Percentiles rank a stretch among this genome's conserved stretches.
Conservation (phyloP, 495 filamentous ascomycete species). For the Annulohypoxylon stygium region DNA sequence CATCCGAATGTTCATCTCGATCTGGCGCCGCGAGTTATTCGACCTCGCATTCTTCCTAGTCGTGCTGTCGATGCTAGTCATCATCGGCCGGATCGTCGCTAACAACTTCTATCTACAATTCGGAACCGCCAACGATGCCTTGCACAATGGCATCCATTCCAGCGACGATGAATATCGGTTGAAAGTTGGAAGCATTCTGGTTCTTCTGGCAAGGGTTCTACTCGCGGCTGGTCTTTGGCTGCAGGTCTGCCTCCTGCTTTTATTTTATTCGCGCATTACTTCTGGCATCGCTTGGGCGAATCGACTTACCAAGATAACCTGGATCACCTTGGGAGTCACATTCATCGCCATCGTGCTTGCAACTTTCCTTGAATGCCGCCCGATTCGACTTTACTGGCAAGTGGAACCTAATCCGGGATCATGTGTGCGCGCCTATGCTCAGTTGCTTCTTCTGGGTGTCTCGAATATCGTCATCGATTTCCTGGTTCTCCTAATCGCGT, state of each 20-base stretch:
- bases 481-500: slow-evolving; percentile 58
- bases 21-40: slow-evolving; percentile 47
- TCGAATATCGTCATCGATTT: slow-evolving; percentile 61
- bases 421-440: slow-evolving; percentile 57
- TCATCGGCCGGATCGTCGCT: slow-evolving; percentile 39
- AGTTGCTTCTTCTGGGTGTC: slow-evolving; percentile 56
- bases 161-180: slow-evolving; percentile 21
- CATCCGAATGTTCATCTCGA: slow-evolving; percentile 35
- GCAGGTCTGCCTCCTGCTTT: slow-evolving; percentile 58
- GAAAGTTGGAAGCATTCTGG: slow-evolving; percentile 42
- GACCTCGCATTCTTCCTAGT: slow-evolving; percentile 45
- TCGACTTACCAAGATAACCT: slow-evolving; percentile 51
- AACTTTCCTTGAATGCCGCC: slow-evolving; percentile 62
- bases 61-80: slow-evolving; percentile 37
- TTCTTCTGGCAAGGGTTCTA: slow-evolving; percentile 42
- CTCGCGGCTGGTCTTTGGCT: slow-evolving; percentile 53
- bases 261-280: slow-evolving; percentile 58
- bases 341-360: slow-evolving; percentile 55
- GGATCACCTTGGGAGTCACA: slow-evolving; percentile 50
- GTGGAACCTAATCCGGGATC: slow-evolving; percentile 57
- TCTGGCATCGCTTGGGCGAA: slow-evolving; percentile 53
- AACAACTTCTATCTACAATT: slow-evolving; percentile 42
- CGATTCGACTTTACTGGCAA: slow-evolving; percentile 60
- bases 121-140: slow-evolving; percentile 42
- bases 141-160: slow-evolving; percentile 31